A percentile compares a stretch with the other conserved stretches of the same genome.
phyloP scores from a whole-genome alignment of 2,329 filamentous ascomycete species.

The Aureobasidium sp. region DNA sequence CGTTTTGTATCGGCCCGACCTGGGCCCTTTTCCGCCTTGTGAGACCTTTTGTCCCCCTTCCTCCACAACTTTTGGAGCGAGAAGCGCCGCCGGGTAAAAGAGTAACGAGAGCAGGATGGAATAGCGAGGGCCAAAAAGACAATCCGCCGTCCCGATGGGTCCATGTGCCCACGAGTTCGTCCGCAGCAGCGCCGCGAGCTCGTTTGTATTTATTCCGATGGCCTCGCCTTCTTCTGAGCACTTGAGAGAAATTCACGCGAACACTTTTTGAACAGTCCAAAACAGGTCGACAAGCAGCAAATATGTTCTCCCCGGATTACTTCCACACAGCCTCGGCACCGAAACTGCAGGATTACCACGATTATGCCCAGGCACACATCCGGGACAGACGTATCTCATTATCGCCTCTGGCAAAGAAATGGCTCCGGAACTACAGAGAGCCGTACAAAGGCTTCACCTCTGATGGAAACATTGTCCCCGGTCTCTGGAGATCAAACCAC shows the following conservation, averaged over 20 bases:
- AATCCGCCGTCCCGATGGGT: not conserved
- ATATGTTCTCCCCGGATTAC: slow-evolving; percentile 10
- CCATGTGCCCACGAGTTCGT: slow-evolving; percentile 4
- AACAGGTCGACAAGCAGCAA: not conserved
- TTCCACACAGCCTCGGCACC: slow-evolving; percentile 3
- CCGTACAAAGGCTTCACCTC: slow-evolving; percentile 64
- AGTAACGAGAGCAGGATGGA: not conserved
- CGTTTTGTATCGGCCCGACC: slow-evolving; percentile 3
- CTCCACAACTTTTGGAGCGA: not conserved
- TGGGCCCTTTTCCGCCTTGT: slow-evolving; percentile 2
- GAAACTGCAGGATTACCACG: not conserved
- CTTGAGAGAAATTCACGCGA: not conserved
- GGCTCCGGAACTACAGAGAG: slow-evolving; percentile 39
- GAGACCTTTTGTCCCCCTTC: not conserved
- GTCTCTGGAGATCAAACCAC: slow-evolving; percentile 18
- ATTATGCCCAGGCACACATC: slow-evolving; percentile 3
- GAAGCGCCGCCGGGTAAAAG: slow-evolving; percentile 8
- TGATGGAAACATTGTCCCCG: slow-evolving; percentile 45
- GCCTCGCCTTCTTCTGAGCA: not conserved
- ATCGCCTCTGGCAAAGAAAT: slow-evolving; percentile 23
- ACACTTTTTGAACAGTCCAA: not conserved
- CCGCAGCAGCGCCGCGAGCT: slow-evolving; percentile 12
- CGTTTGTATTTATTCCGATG: slow-evolving; percentile 10
- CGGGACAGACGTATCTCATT: slow-evolving; percentile 20
- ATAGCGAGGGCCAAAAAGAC: not conserved